Percentiles rank a stretch among this genome's conserved stretches.
phyloP scores from a whole-genome alignment of 164 flowering plant species.

The Euptelea pleiosperma region DNA sequence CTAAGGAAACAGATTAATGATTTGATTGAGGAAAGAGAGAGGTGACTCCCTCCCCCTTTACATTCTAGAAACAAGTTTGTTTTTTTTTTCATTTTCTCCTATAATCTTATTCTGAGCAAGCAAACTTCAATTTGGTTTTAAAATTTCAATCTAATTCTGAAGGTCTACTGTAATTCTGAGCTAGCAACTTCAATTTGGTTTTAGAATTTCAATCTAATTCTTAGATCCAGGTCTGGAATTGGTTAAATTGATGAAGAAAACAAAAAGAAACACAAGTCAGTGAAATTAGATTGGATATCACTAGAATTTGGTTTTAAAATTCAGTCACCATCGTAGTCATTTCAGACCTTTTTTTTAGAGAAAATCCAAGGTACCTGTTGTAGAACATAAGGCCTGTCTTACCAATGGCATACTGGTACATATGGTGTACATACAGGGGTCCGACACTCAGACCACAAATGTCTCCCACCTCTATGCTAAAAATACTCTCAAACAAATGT shows the following conservation, averaged over 20 bases:
- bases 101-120: neutral
- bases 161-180: too few relatives aligned
- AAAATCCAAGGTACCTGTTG: neutral
- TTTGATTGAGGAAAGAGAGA: constrained; percentile 57
- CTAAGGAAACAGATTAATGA: constrained; percentile 46
- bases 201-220: too few relatives aligned
- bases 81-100: neutral
- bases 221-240: too few relatives aligned
- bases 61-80: neutral
- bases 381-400: neutral
- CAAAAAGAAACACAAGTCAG: neutral
- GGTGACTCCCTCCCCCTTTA: constrained; percentile 29
- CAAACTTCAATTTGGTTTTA: neutral
- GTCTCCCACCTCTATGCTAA: too few relatives aligned
- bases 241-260: too few relatives aligned
- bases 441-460: too few relatives aligned
- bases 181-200: too few relatives aligned
- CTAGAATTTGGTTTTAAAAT: neutral
- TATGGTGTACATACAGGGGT: neutral
- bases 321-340: neutral
- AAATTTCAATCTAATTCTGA: too few relatives aligned
- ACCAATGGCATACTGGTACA: neutral
- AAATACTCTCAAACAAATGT: too few relatives aligned
- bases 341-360: neutral
- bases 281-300: neutral